Base-by-base conservation (phyloP, 2,329 filamentous ascomycete genomes). In the Coniella lustricola region DNA sequence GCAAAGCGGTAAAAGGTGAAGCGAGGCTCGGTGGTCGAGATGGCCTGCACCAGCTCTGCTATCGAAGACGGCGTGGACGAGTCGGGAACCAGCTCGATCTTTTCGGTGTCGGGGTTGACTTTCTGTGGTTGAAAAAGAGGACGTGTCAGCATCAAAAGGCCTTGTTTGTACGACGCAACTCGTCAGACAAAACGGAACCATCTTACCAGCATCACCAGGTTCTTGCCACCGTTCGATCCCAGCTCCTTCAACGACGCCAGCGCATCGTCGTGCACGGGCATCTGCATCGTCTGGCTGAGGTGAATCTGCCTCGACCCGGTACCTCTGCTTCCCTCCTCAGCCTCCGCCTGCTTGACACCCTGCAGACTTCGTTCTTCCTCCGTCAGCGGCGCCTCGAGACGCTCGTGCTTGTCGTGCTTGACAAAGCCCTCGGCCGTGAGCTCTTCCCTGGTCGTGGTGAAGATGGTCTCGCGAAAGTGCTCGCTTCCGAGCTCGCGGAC, bases 261-360 rank as follows among this genome's bases (percentile, higher is more conserved):
- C 5, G 85, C 85, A 14, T 81, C 81, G 7, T 82, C 74, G 2
- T 74, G 73, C 13, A 86, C 65, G 0, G 78, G 76, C 71, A 82
- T 80, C 38, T 69, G 66, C 57, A 81, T 64, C 51, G 67, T 73
- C 62, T 76, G 74, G 69, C 77, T 78, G 14, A 81, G 64, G 46
- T 81, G 76, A 44, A 81, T 79, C 62, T 82, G 69, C 68, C 76
- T 62, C 60, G 73, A 60, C 35, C 72, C 72, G 7, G 84, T 90
- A 20, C 85, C 85, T 18, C 77, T 67, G 42, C 48, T 40, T n/a
- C 81, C 80, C 51, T 87, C 85, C 61, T 85, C 78, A 45, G 88
- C 83, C 76, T 96, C 95, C 54, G 91, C 96, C 93, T 91, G 96
- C 70, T 90, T 93, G 60, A 97, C 81, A 70, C 96, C 95, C 66